phyloP scores from a whole-genome alignment of 2,329 filamentous ascomycete species.

The Gaeumannomyces sp. region DNA sequence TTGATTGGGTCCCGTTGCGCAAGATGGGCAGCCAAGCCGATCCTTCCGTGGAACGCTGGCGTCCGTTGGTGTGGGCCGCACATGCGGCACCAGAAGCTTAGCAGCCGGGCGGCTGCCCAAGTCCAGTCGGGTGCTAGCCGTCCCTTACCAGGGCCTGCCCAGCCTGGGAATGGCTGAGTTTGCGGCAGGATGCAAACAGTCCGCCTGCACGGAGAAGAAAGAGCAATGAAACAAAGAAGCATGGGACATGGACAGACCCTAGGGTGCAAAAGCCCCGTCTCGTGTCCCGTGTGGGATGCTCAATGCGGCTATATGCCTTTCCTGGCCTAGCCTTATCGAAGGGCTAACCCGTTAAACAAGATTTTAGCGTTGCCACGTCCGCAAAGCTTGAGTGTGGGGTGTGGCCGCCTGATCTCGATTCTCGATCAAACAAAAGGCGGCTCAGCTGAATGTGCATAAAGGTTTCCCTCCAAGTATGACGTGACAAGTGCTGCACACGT shows the following conservation, averaged over 20 bases:
- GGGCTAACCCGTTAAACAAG: background rate
- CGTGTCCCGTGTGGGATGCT: background rate
- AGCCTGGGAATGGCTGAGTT: background rate
- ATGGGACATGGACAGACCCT: no score
- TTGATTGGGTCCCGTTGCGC: background rate
- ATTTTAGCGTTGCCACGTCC: background rate
- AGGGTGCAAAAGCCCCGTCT: no score
- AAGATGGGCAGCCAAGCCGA: background rate
- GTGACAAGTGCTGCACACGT: background rate
- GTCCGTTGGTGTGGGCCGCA: background rate
- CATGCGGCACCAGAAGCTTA: background rate
- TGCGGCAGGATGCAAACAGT: no score
- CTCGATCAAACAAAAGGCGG: background rate
- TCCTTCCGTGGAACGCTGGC: background rate
- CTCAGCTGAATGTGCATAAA: background rate
- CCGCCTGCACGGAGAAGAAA: background rate
- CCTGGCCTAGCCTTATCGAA: background rate
- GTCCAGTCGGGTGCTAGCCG: background rate
- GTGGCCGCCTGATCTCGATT: background rate
- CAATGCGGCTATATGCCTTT: background rate
- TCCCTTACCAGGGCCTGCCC: background rate
- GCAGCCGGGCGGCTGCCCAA: no score
- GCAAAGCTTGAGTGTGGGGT: background rate
- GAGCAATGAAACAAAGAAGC: background rate
- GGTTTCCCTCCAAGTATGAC: background rate